Conservation (phyloP, 2,329 filamentous ascomycete genomes). For the Magnaporthales sp. region DNA sequence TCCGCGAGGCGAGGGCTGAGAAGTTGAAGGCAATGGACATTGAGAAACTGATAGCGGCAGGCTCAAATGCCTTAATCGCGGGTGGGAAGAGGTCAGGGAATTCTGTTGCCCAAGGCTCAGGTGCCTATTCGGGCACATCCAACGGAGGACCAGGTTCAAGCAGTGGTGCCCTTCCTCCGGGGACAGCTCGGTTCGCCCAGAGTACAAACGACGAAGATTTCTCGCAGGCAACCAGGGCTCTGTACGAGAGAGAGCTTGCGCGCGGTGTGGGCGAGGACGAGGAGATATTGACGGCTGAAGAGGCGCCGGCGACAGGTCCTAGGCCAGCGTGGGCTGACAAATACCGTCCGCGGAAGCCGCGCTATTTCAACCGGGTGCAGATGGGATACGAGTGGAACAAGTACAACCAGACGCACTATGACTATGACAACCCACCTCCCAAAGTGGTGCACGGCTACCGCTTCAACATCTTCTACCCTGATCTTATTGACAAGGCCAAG, state of each 20-base stretch:
- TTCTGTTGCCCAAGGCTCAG: slow-evolving; percentile 8
- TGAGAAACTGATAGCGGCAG: slow-evolving; percentile 40
- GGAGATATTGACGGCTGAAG: slow-evolving; percentile 89
- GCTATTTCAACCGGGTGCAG: slow-evolving; percentile 95
- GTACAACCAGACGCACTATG: slow-evolving; percentile 99
- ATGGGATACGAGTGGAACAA: slow-evolving; percentile 99
- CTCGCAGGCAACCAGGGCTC: slow-evolving; percentile 75
- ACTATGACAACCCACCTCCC: slow-evolving; percentile 93
- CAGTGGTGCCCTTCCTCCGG: slow-evolving; percentile 34
- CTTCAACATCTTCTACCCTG: slow-evolving; percentile 99
- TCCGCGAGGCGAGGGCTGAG: slow-evolving; percentile 61
- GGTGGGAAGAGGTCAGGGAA: background rate
- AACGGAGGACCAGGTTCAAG: slow-evolving; percentile 14
- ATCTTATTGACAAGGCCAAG: slow-evolving; percentile 89
- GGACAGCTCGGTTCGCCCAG: slow-evolving; percentile 58
- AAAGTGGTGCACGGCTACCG: slow-evolving; percentile 99
- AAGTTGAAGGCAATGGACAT: slow-evolving; percentile 58
- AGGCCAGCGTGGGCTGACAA: slow-evolving; percentile 75
- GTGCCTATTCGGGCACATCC: slow-evolving; percentile 8
- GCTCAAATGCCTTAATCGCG: slow-evolving; percentile 18
- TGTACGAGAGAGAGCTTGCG: slow-evolving; percentile 89
- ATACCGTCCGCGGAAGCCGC: slow-evolving; percentile 82
- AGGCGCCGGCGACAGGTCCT: slow-evolving; percentile 56
- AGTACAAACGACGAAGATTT: slow-evolving; percentile 65
- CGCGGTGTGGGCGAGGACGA: slow-evolving; percentile 88